Conservation (phyloP, 306 rosid genomes). For the Potentilla sterilis region DNA sequence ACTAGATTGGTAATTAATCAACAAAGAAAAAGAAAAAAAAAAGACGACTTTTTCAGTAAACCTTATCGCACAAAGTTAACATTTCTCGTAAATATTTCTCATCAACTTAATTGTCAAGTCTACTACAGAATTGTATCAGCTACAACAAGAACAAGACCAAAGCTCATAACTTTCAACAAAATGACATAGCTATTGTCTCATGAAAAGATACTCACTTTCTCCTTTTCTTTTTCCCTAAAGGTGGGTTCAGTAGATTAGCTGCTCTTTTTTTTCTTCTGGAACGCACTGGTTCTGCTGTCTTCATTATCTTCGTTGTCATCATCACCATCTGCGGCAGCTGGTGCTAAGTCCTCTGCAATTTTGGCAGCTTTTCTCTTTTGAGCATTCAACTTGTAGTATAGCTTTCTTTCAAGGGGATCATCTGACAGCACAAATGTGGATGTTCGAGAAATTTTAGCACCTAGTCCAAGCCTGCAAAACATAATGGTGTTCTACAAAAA, state of each 20-base stretch:
- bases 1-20: too few relatives aligned
- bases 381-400: conserved; percentile 52
- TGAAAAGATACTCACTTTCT: conserved; percentile 28
- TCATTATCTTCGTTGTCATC: conserved; percentile 36
- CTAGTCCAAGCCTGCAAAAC: conserved; percentile 75
- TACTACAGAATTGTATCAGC: not conserved
- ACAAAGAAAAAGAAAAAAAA: too few relatives aligned
- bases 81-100: conserved; percentile 1
- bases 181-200: not conserved
- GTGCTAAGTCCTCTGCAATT: conserved; percentile 38
- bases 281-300: conserved; percentile 69
- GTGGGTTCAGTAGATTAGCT: conserved; percentile 25
- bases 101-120: not conserved
- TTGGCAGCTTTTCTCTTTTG: conserved; percentile 57
- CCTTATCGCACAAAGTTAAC: not conserved
- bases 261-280: conserved; percentile 64
- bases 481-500: not conserved
- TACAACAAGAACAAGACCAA: not conserved
- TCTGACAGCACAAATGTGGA: conserved; percentile 48
- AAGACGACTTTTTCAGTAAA: too few relatives aligned
- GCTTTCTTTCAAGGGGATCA: conserved; percentile 68
- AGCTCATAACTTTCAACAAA: not conserved
- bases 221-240: conserved; percentile 45
- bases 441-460: conserved; percentile 68
- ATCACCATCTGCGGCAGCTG: conserved; percentile 25